Conservation (phyloP, 2,329 filamentous ascomycete species). For the Sclerotiophoma versabilis region DNA sequence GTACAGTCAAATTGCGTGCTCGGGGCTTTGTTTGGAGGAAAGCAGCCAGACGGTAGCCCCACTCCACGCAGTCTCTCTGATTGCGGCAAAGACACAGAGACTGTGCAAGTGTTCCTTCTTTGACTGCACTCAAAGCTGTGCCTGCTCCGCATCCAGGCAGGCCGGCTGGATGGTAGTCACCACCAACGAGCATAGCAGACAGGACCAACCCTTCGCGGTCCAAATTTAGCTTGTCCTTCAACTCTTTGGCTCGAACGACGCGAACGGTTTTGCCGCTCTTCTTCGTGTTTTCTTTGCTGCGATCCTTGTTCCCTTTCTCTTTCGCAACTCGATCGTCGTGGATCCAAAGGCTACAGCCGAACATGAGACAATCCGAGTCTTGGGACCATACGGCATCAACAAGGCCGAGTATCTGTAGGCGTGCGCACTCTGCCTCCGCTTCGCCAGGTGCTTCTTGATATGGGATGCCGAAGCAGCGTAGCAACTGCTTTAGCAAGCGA, state of each 20-base stretch:
- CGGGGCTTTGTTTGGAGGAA: slow-evolving; percentile 12
- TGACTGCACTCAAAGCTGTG: slow-evolving; percentile 37
- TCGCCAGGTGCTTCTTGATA: slow-evolving; percentile 57
- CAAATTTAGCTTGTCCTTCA: slow-evolving; percentile 38
- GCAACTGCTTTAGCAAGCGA: slow-evolving; percentile 45
- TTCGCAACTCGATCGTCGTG: slow-evolving; percentile 41
- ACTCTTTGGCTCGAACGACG: slow-evolving; percentile 40
- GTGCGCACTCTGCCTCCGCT: slow-evolving; percentile 58
- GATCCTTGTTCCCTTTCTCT: slow-evolving; percentile 23
- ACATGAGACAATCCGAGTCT: slow-evolving; percentile 58
- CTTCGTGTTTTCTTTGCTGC: slow-evolving; percentile 40
- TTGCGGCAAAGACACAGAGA: slow-evolving; percentile 33
- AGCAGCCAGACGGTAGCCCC: slow-evolving; percentile 35
- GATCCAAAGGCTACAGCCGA: slow-evolving; percentile 55
- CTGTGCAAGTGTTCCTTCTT: slow-evolving; percentile 36
- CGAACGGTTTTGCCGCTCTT: slow-evolving; percentile 41
- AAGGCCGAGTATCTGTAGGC: slow-evolving; percentile 52
- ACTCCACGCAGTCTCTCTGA: slow-evolving; percentile 30
- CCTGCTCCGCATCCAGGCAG: slow-evolving; percentile 47
- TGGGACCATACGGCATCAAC: slow-evolving; percentile 60
- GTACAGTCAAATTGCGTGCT: slow-evolving; percentile 17
- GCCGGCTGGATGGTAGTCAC: slow-evolving; percentile 51
- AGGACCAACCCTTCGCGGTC: slow-evolving; percentile 49
- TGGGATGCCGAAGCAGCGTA: slow-evolving; percentile 52
- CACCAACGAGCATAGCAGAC: slow-evolving; percentile 52